Conservation (phyloP, 2,329 filamentous ascomycete genomes). For the Fusarium chaquense region DNA sequence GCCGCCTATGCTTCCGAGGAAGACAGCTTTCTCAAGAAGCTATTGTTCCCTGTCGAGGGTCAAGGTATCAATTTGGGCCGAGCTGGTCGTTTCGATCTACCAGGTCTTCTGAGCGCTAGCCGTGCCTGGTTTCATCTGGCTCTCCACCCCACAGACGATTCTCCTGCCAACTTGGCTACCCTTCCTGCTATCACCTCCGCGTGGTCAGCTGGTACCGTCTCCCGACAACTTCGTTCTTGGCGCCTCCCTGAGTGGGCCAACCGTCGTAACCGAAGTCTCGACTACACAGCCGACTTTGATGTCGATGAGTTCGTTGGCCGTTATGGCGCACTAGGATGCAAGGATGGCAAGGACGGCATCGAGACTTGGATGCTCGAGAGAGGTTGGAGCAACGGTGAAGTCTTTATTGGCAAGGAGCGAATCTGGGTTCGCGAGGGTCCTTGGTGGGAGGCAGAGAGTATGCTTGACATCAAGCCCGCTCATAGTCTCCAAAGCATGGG, state of each 20-base stretch:
- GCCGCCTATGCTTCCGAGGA: constrained; percentile 84
- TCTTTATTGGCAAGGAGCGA: constrained; percentile 88
- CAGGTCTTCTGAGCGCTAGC: constrained; percentile 80
- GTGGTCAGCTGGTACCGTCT: constrained; percentile 94
- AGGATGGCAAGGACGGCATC: constrained; percentile 90
- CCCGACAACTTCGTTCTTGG: constrained; percentile 92
- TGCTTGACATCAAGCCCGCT: constrained; percentile 87
- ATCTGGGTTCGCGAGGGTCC: constrained; percentile 95
- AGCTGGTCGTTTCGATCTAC: constrained; percentile 81
- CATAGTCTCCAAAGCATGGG: constrained; percentile 59
- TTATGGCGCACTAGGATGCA: constrained; percentile 85
- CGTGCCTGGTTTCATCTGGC: constrained; percentile 95
- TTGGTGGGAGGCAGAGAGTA: constrained; percentile 98
- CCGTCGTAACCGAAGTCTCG: constrained; percentile 86
- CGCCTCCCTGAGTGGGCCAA: constrained; percentile 97
- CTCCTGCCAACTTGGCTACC: constrained; percentile 79
- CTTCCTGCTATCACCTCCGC: constrained; percentile 79
- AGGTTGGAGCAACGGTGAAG: constrained; percentile 98
- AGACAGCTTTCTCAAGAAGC: constrained; percentile 82
- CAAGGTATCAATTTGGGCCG: constrained; percentile 86
- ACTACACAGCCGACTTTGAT: constrained; percentile 98
- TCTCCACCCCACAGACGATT: constrained; percentile 90
- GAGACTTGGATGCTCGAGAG: constrained; percentile 94
- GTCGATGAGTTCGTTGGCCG: constrained; percentile 89
- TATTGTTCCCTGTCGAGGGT: constrained; percentile 82